Percentiles rank a stretch among this genome's conserved stretches.
These are phyloP conservation scores for Allantophomopsis lycopodina DNA, from an alignment of 2,329 filamentous ascomycete genomes.

Conservation along the genomic window DNA sequence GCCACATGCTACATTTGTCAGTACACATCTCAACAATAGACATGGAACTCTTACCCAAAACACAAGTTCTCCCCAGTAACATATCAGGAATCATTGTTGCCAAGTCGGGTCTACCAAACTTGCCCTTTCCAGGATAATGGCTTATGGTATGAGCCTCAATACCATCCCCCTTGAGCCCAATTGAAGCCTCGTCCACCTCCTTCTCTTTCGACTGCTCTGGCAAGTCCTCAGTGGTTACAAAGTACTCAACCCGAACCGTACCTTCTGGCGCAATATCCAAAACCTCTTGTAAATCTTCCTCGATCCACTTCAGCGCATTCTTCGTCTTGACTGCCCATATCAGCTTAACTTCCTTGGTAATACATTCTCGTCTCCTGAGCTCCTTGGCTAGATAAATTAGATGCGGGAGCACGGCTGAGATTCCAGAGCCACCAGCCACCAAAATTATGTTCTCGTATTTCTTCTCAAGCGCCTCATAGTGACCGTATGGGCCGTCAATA, in stretches of 20 bases:
- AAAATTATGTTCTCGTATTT: conserved; percentile 9
- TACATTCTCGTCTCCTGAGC: neutral
- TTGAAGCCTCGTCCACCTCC: neutral
- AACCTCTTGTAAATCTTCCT: conserved; percentile 1
- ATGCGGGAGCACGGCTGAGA: conserved; percentile 8
- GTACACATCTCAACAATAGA: neutral
- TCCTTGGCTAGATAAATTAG: conserved; percentile 4
- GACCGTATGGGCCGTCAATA: conserved; percentile 18
- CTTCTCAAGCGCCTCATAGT: conserved; percentile 2
- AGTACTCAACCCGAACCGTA: neutral
- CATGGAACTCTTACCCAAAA: neutral
- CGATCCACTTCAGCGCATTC: conserved; percentile 3
- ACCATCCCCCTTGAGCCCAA: neutral
- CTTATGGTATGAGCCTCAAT: neutral
- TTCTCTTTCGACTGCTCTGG: neutral
- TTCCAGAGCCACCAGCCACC: conserved; percentile 10
- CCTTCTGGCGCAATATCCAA: neutral
- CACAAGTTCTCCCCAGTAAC: conserved; percentile 1
- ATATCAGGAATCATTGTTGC: neutral
- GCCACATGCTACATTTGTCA: conserved; percentile 6
- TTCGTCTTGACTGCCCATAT: conserved; percentile 7
- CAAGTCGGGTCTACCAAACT: conserved; percentile 1
- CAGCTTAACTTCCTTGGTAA: conserved; percentile 3
- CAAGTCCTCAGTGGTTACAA: neutral
- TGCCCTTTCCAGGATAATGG: neutral